These are phyloP conservation scores for Colletotrichum liriopes DNA, from an alignment of 2,329 filamentous ascomycete genomes.

Conservation along the genomic window DNA sequence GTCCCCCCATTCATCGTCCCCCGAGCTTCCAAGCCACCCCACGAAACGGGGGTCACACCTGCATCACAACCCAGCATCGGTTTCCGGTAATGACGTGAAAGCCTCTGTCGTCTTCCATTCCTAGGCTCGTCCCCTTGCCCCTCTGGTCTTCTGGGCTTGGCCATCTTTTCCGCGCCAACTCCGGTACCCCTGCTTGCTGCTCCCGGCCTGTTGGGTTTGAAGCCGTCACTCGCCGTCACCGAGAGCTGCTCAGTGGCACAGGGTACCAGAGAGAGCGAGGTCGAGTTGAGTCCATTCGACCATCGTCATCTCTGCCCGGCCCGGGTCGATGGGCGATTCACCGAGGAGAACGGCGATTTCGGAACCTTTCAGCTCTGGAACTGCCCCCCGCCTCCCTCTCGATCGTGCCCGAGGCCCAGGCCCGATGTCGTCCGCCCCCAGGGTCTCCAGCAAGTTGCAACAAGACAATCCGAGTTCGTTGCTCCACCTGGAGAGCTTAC, in stretches of 20 bases:
- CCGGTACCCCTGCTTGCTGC: constrained; percentile 13
- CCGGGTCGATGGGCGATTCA: constrained; percentile 21
- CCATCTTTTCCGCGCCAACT: constrained; percentile 26
- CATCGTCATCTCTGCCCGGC: constrained; percentile 1
- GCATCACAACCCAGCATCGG: constrained; percentile 28
- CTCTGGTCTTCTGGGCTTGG: background rate
- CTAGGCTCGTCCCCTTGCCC: constrained; percentile 3
- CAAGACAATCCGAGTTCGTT: constrained; percentile 23
- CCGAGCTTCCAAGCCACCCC: constrained; percentile 29
- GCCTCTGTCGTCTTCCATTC: constrained; percentile 3
- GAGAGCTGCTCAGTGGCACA: background rate
- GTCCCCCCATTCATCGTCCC: constrained; percentile 29
- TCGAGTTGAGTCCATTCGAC: background rate
- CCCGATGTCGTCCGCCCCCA: constrained; percentile 37
- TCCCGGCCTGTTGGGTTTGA: constrained; percentile 17
- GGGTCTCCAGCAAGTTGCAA: constrained; percentile 32
- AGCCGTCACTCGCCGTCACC: constrained; percentile 7
- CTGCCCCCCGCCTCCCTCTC: constrained; percentile 29
- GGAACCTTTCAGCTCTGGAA: constrained; percentile 28
- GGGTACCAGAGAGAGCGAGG: background rate
- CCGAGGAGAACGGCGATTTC: constrained; percentile 14
- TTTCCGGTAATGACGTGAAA: constrained; percentile 31
- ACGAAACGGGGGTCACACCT: constrained; percentile 41
- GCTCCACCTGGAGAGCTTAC: constrained; percentile 38
- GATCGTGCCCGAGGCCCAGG: constrained; percentile 19